These are phyloP conservation scores for Candida golubevii DNA, from an alignment of 805 yeast species.

Conservation along the genomic window DNA sequence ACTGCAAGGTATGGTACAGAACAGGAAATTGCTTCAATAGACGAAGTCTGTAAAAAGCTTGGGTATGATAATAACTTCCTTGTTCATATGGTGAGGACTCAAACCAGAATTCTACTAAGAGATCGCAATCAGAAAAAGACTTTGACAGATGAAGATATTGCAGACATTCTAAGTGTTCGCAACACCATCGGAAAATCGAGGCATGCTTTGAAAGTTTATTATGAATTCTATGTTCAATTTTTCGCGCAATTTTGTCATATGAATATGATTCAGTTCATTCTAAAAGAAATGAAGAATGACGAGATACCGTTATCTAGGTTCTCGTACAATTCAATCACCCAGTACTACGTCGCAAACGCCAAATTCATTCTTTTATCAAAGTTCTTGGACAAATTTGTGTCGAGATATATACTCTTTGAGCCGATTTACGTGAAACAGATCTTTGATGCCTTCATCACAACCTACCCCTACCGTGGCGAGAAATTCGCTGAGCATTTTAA, in stretches of 20 bases:
- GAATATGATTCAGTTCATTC: slow-evolving; percentile 23
- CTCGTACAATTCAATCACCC: slow-evolving; percentile 21
- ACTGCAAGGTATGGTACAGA: slow-evolving; percentile 27
- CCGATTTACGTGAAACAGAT: slow-evolving; percentile 21
- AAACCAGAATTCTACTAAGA: slow-evolving; percentile 23
- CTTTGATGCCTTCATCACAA: slow-evolving; percentile 28
- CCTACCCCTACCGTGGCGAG: slow-evolving; percentile 31
- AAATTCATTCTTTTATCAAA: slow-evolving; percentile 28
- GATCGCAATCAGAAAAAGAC: slow-evolving; percentile 25
- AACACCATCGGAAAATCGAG: slow-evolving; percentile 11
- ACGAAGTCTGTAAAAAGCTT: slow-evolving; percentile 17
- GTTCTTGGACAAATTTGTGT: slow-evolving; percentile 19
- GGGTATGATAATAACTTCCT: slow-evolving; percentile 22
- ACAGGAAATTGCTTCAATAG: slow-evolving; percentile 22
- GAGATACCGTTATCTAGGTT: slow-evolving; percentile 19
- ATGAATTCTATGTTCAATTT: slow-evolving; percentile 26
- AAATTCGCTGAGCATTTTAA: slow-evolving; percentile 19
- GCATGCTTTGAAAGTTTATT: slow-evolving; percentile 23
- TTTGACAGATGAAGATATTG: slow-evolving; percentile 25
- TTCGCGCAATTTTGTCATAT: slow-evolving; percentile 26
- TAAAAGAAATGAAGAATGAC: slow-evolving; percentile 24
- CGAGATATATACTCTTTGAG: slow-evolving; percentile 18
- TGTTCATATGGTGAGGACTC: slow-evolving; percentile 22
- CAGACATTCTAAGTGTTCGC: slow-evolving; percentile 14
- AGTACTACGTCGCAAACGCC: slow-evolving; percentile 23